Conservation (phyloP, 75 land plant species). For the Sequoia sempervirens region DNA sequence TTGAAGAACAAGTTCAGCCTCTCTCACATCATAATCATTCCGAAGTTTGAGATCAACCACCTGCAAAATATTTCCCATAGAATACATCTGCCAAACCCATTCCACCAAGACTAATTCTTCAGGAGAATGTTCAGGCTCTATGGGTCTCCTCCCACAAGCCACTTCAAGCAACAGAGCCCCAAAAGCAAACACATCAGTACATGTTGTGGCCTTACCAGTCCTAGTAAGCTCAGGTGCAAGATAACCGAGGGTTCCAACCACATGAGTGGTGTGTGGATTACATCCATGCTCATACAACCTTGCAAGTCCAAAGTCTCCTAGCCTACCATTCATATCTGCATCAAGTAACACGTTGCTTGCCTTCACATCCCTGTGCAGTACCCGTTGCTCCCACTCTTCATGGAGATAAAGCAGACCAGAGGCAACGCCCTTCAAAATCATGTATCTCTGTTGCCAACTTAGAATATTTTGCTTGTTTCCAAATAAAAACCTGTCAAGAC, state of each 20-base stretch:
- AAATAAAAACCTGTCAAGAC: slow-evolving; percentile 59
- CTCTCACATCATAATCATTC: slow-evolving; percentile 3
- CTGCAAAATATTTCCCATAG: slow-evolving; percentile 10
- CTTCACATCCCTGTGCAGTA: slow-evolving; percentile 70
- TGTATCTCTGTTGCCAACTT: slow-evolving; percentile 33
- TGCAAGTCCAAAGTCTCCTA: slow-evolving; percentile 73
- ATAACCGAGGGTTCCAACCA: slow-evolving; percentile 26
- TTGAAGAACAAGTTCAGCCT: slow-evolving; percentile 23
- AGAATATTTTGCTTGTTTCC: slow-evolving; percentile 17
- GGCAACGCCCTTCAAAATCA: slow-evolving; percentile 47
- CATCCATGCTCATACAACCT: slow-evolving; percentile 34
- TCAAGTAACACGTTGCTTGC: slow-evolving; percentile 67
- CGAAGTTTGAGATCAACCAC: slow-evolving; percentile 25
- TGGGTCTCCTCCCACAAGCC: slow-evolving; percentile 29
- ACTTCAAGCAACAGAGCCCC: slow-evolving; percentile 30
- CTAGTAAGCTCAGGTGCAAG: slow-evolving; percentile 22
- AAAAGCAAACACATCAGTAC: slow-evolving; percentile 27
- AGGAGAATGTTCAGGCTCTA: slow-evolving; percentile 12
- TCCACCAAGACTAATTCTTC: slow-evolving; percentile 19
- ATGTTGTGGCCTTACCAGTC: slow-evolving; percentile 21
- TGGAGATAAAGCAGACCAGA: slow-evolving; percentile 56
- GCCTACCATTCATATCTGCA: slow-evolving; percentile 38
- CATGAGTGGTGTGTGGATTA: slow-evolving; percentile 29
- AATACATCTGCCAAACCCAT: slow-evolving; percentile 20
- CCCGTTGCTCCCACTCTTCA: slow-evolving; percentile 54